Base-by-base conservation (phyloP, 257 asterid species). In the Capsicum baccatum region DNA sequence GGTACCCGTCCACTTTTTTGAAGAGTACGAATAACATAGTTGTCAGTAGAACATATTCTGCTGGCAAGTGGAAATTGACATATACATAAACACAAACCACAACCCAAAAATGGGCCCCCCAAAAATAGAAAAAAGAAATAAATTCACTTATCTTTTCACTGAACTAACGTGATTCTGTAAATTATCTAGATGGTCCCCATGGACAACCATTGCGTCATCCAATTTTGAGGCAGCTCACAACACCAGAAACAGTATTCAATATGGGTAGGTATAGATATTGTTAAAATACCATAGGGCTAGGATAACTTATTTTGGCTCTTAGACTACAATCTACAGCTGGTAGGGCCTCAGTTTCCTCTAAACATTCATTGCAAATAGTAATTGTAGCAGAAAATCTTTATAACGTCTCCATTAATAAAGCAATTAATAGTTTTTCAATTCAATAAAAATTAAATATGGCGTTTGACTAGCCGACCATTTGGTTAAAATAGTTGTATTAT, bases 351-450 rank as follows among this genome's bases (percentile, higher is more conserved):
- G 11, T 14, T 54, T 50, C 50, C 81, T 78, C 64, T 33, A 78
- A 78, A 50, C 14, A 54, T 15, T 78, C 64, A 4, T 52, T 26
- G 64, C 64, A 26, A 52, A 7, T 39, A 76, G 63, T 17, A 21
- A 8, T 50, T 12, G 13, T 12, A 8, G 19, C 63, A 54, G 15
- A 26, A 55, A 78, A 78, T 54, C 9, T 44, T 47, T 71, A 47
- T 78, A 54, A 71, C 57, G 26, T 54, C 33, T 64, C 63, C 15
- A 54, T 26, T 78, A 78, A 33, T 78, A 76, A 54, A 26, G 82
- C 26, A 74, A 26, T 78, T 26, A 78, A 15, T 14, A 54, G 33
- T 76, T 26, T 17, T n/a, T 44, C 48, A 44, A 44, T 44, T 54
- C 33, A 52, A 76, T 26, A 33, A 3, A 76, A 76, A 54, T 8